Percentiles rank a stretch among this genome's conserved stretches.
phyloP scores from a whole-genome alignment of 2,329 filamentous ascomycete species.

The Lanzia echinophila region DNA sequence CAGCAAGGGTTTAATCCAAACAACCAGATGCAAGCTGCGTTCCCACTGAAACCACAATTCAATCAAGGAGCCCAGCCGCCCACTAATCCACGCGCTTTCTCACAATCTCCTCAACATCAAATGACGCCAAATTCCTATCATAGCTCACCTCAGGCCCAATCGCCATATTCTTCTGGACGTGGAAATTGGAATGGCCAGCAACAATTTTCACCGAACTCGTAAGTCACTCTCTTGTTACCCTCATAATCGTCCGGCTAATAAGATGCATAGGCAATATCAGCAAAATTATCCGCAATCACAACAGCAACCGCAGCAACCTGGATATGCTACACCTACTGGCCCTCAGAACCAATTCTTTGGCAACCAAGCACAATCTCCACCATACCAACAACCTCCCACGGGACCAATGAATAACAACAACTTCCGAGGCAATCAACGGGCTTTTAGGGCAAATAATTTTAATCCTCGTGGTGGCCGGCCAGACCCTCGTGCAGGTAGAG shows the following conservation, averaged over 20 bases:
- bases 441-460: slow-evolving; percentile 55
- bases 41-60: slow-evolving; percentile 32
- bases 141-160: slow-evolving; percentile 54
- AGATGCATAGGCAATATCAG: slow-evolving; percentile 47
- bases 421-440: slow-evolving; percentile 42
- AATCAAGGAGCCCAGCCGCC: slow-evolving; percentile 26
- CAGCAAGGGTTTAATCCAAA: slow-evolving; percentile 32
- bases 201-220: slow-evolving; percentile 42
- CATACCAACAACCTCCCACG: slow-evolving; percentile 47
- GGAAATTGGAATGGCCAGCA: slow-evolving; percentile 42
- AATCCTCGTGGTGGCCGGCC: slow-evolving; percentile 35
- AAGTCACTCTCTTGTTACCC: slow-evolving; percentile 26
- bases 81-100: slow-evolving; percentile 40
- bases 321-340: slow-evolving; percentile 45
- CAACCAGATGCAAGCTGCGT: slow-evolving; percentile 33
- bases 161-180: slow-evolving; percentile 50
- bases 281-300: slow-evolving; percentile 41
- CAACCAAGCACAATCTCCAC: slow-evolving; percentile 37
- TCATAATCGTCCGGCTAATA: slow-evolving; percentile 32
- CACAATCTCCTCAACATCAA: slow-evolving; percentile 53
- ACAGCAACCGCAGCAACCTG: slow-evolving; percentile 39
- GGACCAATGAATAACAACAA: slow-evolving; percentile 51
- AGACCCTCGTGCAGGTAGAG: slow-evolving; percentile 47
- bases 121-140: slow-evolving; percentile 48
- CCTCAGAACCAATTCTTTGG: slow-evolving; percentile 50